Percentiles rank a stretch among this genome's conserved stretches.
These are phyloP conservation scores for Chamaenerion angustifolium DNA, from an alignment of 345 rosid species.

Conservation along the genomic window DNA sequence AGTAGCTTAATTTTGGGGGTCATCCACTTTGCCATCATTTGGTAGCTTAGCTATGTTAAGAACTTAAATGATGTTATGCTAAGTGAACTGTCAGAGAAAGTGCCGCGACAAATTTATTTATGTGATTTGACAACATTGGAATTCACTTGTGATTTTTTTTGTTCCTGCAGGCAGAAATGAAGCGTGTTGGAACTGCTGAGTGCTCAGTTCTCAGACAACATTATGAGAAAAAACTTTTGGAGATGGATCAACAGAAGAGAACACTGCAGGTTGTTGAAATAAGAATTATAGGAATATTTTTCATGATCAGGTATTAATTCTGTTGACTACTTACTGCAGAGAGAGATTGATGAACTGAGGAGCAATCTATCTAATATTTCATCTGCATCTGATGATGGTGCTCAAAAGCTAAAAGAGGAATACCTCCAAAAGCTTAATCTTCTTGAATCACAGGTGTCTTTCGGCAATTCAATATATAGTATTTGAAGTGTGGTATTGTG, in stretches of 20 bases:
- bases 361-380: slow-evolving; percentile 59
- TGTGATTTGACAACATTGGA: too few species aligned
- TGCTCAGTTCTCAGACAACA: slow-evolving; percentile 86
- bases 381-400: slow-evolving; percentile 61
- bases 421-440: slow-evolving; percentile 80
- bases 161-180: slow-evolving; percentile 87
- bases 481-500: neutral
- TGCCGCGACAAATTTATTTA: too few species aligned
- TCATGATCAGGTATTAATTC: neutral
- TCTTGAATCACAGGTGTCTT: slow-evolving; percentile 76
- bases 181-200: slow-evolving; percentile 46
- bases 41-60: too few species aligned
- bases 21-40: too few species aligned
- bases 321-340: slow-evolving; percentile 32
- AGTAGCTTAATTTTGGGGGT: too few species aligned
- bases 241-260: slow-evolving; percentile 77
- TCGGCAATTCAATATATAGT: neutral
- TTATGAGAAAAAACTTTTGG: slow-evolving; percentile 81
- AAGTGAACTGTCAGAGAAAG: too few species aligned
- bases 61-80: too few species aligned
- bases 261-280: slow-evolving; percentile 49
- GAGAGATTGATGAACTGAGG: slow-evolving; percentile 77
- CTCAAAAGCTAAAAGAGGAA: slow-evolving; percentile 66
- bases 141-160: neutral
- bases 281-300: slow-evolving; percentile 1